Base-by-base conservation (phyloP, 805 yeast species). In the Metschnikowia dekortorum region DNA sequence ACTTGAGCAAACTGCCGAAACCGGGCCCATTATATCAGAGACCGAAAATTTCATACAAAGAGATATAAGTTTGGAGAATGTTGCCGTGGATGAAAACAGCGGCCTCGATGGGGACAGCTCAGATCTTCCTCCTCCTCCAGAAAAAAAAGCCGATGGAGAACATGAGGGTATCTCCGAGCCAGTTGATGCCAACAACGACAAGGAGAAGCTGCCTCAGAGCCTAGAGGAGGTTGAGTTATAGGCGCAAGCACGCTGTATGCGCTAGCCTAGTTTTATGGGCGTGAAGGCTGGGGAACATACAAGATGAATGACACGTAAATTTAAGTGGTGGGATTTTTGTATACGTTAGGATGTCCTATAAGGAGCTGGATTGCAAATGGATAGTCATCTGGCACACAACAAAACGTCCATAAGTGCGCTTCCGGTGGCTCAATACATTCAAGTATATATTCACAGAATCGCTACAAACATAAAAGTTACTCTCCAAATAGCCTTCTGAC, bases 401-500 rank as follows among this genome's bases (percentile, higher is more conserved):
- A 30, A 11, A n/a, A 33, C 16, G 13, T 33, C 16, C n/a, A n/a
- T 13, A 13, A 10, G 16, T 33, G 36, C 10, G 14, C 42, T 8
- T 8, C 14, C 29, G 10, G 6, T 13, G 16, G 13, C 42, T 39
- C 44, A 31, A 41, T 30, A 14, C 11, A 31, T 32, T n/a, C 45
- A 42, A 42, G 9, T 32, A 31, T 42, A 32, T 28, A 42, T 22
- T 32, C 38, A 30, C 29, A 8, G 26, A 10, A 28, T 11, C 8
- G 40, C 39, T 29, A 28, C 14, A 44, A 14, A 26, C 13, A 6
- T 13, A 33, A 1, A 8, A n/a, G 57, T 46, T 75, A 89, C 72
- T 94, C 98, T 41, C 99, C 98, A 73, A 92, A 91, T 56, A 94
- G 74, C 66, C 96, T 84, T 75, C 96, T 86, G 33, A 94, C 99